phyloP scores from a whole-genome alignment of 768 basidiomycete species.

The Chalciporus pseudorubinellus region DNA sequence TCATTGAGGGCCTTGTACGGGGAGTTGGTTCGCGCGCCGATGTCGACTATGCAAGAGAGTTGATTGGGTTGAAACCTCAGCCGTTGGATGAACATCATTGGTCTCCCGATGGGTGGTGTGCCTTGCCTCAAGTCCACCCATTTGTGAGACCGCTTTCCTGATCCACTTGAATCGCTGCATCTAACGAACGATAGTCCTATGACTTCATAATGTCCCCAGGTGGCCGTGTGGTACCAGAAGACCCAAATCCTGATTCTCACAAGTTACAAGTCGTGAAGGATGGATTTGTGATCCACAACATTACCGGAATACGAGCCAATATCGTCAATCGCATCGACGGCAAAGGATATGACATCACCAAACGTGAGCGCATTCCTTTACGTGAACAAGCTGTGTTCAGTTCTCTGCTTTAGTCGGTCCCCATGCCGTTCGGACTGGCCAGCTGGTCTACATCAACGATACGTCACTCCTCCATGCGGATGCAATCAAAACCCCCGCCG shows the following conservation, averaged over 20 bases:
- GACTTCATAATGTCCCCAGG: constrained; percentile 76
- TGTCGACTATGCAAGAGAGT: constrained; percentile 73
- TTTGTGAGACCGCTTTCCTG: constrained; percentile 50
- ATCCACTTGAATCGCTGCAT: background rate
- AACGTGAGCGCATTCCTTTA: constrained; percentile 48
- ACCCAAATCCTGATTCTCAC: constrained; percentile 60
- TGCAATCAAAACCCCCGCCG: constrained; percentile 15
- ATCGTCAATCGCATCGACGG: constrained; percentile 80
- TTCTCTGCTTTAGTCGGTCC: constrained; percentile 63
- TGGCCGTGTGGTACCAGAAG: constrained; percentile 55
- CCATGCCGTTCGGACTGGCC: constrained; percentile 74
- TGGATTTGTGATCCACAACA: constrained; percentile 75
- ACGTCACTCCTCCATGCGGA: constrained; percentile 40
- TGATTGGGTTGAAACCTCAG: constrained; percentile 55
- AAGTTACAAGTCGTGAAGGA: constrained; percentile 63
- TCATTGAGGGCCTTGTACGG: constrained; percentile 49
- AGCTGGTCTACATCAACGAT: constrained; percentile 81
- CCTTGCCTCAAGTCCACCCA: constrained; percentile 59
- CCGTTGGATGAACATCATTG: constrained; percentile 55
- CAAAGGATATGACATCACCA: constrained; percentile 82
- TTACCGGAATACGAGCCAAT: constrained; percentile 74
- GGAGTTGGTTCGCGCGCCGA: constrained; percentile 76
- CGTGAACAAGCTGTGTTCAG: constrained; percentile 1
- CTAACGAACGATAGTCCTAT: constrained; percentile 52
- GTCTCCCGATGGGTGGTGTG: constrained; percentile 75